Evolutionary conservation across 352 stramenopile species (phyloP).

Genomic region (Phytophthora aleatoria): DNA sequence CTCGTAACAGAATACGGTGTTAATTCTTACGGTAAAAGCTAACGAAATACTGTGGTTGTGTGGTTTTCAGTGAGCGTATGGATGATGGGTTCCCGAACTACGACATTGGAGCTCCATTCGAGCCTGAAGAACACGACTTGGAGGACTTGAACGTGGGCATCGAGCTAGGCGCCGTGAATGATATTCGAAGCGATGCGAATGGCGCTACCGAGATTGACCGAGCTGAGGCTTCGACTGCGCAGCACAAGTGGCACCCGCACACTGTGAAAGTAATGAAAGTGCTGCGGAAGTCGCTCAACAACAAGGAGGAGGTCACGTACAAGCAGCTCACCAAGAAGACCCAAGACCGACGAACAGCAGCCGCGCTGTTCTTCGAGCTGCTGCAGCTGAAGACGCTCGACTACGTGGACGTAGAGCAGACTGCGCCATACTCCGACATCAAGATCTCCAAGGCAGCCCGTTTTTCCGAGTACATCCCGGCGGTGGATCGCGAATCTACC

Average conservation of each 20-base stretch:
- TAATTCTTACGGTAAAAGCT: not conserved
- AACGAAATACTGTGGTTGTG: conserved; percentile 7
- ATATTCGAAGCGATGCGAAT: conserved; percentile 72
- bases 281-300: conserved; percentile 69
- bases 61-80: conserved; percentile 35
- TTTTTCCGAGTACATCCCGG: conserved; percentile 81
- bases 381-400: conserved; percentile 98
- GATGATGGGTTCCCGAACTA: conserved; percentile 56
- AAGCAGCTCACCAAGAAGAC: conserved; percentile 86
- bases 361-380: conserved; percentile 96
- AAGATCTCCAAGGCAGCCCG: conserved; percentile 75
- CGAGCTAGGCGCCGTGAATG: conserved; percentile 79
- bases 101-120: conserved; percentile 55
- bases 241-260: conserved; percentile 98
- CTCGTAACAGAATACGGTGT: too few relatives aligned
- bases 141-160: conserved; percentile 83
- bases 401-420: conserved; percentile 95
- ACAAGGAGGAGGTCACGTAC: conserved; percentile 87
- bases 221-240: conserved; percentile 51
- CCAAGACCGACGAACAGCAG: conserved; percentile 87
- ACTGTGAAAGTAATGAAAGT: conserved; percentile 96
- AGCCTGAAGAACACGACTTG: conserved; percentile 53
- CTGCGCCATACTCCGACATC: conserved; percentile 95
- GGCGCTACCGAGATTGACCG: conserved; percentile 34
- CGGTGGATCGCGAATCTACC: conserved; percentile 55